Conservation (phyloP, 805 yeast species). For the Teunomyces pallodes region DNA sequence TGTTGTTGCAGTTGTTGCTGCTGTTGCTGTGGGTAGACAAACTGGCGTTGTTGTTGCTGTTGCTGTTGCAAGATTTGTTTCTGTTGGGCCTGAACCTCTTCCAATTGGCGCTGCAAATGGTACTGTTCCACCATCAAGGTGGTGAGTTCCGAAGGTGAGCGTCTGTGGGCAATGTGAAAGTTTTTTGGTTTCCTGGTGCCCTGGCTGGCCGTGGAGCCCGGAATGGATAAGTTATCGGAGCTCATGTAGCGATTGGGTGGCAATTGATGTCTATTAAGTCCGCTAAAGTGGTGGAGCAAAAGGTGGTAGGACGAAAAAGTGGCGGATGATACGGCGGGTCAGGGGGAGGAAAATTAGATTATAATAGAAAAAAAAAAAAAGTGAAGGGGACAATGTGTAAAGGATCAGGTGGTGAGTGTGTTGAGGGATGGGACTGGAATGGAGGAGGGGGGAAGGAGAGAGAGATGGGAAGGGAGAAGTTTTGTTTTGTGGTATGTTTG, state of each 20-base stretch:
- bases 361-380: neutral
- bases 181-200: constrained; percentile 27
- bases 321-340: constrained; percentile 1
- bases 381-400: neutral
- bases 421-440: constrained; percentile 1
- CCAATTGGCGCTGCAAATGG: constrained; percentile 87
- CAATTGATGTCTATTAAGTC: constrained; percentile 4
- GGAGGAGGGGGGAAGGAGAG: neutral
- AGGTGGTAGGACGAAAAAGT: neutral
- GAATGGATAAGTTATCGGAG: constrained; percentile 9
- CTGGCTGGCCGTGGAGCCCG: constrained; percentile 5
- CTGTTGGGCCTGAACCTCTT: constrained; percentile 87
- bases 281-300: neutral
- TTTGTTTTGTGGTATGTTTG: neutral
- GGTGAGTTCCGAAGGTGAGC: constrained; percentile 94
- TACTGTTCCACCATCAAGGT: constrained; percentile 88
- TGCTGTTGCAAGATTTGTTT: constrained; percentile 81
- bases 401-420: neutral
- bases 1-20: constrained; percentile 11
- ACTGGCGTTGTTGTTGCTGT: constrained; percentile 25
- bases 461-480: neutral
- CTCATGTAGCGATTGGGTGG: constrained; percentile 2
- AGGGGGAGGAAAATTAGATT: neutral
- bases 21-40: constrained; percentile 10
- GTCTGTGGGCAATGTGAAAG: constrained; percentile 91